Percentiles rank a stretch among this genome's conserved stretches.
Conservation (phyloP, 208 protist species). For the Leishmania amazonensis region DNA sequence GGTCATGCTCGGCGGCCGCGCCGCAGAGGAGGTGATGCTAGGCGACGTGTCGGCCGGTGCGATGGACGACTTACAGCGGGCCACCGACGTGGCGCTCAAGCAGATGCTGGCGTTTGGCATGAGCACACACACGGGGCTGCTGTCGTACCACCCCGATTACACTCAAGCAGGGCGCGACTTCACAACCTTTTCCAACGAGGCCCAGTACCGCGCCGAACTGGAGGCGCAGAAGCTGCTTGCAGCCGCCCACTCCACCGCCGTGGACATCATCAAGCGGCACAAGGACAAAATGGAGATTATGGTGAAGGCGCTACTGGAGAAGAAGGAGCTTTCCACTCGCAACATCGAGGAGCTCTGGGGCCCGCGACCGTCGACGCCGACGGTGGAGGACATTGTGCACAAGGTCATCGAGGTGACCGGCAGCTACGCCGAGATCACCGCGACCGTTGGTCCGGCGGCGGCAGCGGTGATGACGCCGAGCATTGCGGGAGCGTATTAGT, state of each 20-base stretch:
- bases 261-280: conserved; percentile 56
- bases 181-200: conserved; percentile 76
- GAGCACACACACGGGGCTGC: conserved; percentile 71
- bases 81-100: conserved; percentile 85
- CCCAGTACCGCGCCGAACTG: conserved; percentile 78
- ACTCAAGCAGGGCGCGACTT: conserved; percentile 83
- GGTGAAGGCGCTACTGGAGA: conserved; percentile 61
- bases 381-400: conserved; percentile 51
- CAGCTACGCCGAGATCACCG: conserved; percentile 10
- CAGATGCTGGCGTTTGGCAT: conserved; percentile 87
- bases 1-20: conserved; percentile 86
- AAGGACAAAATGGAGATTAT: conserved; percentile 61
- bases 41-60: conserved; percentile 87
- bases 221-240: conserved; percentile 70
- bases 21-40: conserved; percentile 89
- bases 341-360: conserved; percentile 83
- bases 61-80: conserved; percentile 89
- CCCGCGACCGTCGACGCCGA: conserved; percentile 66
- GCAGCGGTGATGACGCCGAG: conserved; percentile 6
- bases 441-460: conserved; percentile 10
- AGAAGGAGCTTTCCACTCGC: conserved; percentile 75
- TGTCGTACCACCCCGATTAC: conserved; percentile 84
- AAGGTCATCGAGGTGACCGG: conserved; percentile 22
- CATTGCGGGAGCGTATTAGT: not conserved
- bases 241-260: conserved; percentile 64